phyloP scores from a whole-genome alignment of 2,329 filamentous ascomycete genomes.

The Elsinoe batatas region DNA sequence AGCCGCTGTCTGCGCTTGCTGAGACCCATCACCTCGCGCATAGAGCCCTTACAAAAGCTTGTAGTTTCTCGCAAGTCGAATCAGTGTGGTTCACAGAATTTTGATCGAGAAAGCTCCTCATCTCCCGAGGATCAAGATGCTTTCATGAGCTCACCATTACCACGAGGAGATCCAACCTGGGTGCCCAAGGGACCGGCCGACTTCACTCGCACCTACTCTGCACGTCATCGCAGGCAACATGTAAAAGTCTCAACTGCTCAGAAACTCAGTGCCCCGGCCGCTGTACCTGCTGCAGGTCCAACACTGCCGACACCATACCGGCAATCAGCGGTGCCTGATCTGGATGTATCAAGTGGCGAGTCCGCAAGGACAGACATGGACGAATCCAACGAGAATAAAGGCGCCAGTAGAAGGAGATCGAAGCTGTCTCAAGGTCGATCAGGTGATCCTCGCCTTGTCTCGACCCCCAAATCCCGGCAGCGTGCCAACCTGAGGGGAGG shows the following conservation, averaged over 20 bases:
- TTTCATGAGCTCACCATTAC: neutral
- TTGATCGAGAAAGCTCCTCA: neutral
- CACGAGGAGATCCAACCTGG: constrained; percentile 2
- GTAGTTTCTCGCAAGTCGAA: constrained; percentile 4
- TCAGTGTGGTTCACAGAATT: neutral
- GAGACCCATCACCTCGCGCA: constrained; percentile 32
- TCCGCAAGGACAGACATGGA: neutral
- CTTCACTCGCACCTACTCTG: constrained; percentile 13
- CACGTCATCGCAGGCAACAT: constrained; percentile 6
- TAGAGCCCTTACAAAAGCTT: constrained; percentile 30
- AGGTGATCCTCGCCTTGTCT: neutral
- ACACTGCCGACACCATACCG: constrained; percentile 15
- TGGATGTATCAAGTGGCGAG: neutral
- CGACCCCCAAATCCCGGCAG: constrained; percentile 12
- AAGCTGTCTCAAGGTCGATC: too few species aligned
- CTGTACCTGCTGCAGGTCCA: neutral
- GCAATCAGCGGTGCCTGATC: neutral
- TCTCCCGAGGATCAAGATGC: neutral
- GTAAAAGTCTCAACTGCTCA: neutral
- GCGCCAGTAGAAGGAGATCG: too few species aligned
- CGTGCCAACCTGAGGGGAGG: constrained; percentile 14
- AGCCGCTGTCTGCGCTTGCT: constrained; percentile 35
- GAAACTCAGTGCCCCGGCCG: neutral
- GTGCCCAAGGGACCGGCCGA: constrained; percentile 17
- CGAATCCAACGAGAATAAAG: constrained; percentile 2